These are phyloP conservation scores for Arabidopsis lyrata DNA, from an alignment of 441 rosid genomes.

Conservation along the genomic window DNA sequence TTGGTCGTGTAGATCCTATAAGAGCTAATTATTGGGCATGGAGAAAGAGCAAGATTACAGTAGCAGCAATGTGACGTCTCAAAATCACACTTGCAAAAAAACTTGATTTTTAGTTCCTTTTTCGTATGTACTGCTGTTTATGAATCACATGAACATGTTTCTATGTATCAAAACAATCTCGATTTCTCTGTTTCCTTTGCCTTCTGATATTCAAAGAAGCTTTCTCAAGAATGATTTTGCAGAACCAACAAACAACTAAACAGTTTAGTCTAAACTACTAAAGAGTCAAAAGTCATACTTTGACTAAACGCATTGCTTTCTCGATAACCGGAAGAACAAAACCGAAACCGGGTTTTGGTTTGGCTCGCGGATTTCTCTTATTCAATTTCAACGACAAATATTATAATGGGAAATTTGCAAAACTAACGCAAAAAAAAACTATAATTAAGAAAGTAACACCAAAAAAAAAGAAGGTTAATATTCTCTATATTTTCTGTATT, in stretches of 20 bases:
- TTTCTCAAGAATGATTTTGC: neutral
- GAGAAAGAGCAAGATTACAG: constrained; percentile 70
- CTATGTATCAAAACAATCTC: neutral
- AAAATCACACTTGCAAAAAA: neutral
- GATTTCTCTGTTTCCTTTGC: neutral
- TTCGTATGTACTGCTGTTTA: neutral
- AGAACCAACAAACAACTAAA: constrained; percentile 5
- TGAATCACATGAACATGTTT: constrained; percentile 23
- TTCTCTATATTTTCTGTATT: too few species aligned
- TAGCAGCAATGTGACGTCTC: constrained; percentile 25
- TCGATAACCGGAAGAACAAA: constrained; percentile 17
- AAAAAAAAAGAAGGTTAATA: too few species aligned
- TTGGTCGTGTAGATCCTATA: constrained; percentile 70
- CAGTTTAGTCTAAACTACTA: neutral
- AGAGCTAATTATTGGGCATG: constrained; percentile 86
- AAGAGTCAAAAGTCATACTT: neutral
- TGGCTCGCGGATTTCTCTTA: constrained; percentile 1
- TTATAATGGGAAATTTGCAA: too few species aligned
- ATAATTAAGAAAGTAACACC: too few species aligned
- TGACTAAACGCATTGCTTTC: neutral
- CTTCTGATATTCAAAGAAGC: neutral
- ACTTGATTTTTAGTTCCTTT: neutral
- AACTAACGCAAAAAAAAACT: too few species aligned
- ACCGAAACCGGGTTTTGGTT: constrained; percentile 11
- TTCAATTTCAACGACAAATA: constrained; percentile 9